These are phyloP conservation scores for Microcera coccophila DNA, from an alignment of 2,329 filamentous ascomycete genomes.

Conservation along the genomic window DNA sequence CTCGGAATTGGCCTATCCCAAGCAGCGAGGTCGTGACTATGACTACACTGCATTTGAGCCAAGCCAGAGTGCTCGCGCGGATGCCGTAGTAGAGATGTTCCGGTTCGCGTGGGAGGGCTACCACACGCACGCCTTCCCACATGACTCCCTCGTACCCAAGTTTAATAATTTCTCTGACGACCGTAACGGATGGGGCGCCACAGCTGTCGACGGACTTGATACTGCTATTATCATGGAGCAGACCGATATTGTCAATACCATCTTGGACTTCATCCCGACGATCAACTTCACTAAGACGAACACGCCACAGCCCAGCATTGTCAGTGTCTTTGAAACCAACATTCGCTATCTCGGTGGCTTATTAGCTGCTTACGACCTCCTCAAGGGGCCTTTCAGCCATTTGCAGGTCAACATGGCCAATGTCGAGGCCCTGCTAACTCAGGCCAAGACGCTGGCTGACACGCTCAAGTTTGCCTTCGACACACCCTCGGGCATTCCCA, in stretches of 20 bases:
- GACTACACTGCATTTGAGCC: conserved; percentile 12
- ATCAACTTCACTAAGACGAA: too few species aligned
- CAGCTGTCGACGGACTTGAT: conserved; percentile 10
- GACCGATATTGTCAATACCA: conserved; percentile 9
- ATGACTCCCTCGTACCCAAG: conserved; percentile 5
- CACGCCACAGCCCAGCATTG: too few species aligned
- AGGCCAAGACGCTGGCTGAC: conserved; percentile 49
- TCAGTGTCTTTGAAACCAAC: conserved; percentile 53
- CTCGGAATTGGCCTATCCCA: too few species aligned
- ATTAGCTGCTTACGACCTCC: conserved; percentile 48
- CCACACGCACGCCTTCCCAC: conserved; percentile 1
- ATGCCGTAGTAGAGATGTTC: conserved; percentile 10
- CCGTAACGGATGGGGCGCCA: conserved; percentile 12
- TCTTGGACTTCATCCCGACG: conserved; percentile 6
- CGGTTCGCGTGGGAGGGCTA: conserved; percentile 12
- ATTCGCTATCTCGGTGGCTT: conserved; percentile 53
- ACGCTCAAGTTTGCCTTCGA: conserved; percentile 52
- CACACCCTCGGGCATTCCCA: conserved; percentile 48
- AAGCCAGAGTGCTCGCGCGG: conserved; percentile 2
- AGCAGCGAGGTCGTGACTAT: conserved; percentile 3
- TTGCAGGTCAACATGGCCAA: too few species aligned
- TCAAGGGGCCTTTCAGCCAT: too few species aligned
- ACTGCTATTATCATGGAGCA: conserved; percentile 13
- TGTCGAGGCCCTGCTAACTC: conserved; percentile 39
- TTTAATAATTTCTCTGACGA: conserved; percentile 7